Conservation (phyloP, 2,329 filamentous ascomycete species). For the Colletotrichum tropicicola region DNA sequence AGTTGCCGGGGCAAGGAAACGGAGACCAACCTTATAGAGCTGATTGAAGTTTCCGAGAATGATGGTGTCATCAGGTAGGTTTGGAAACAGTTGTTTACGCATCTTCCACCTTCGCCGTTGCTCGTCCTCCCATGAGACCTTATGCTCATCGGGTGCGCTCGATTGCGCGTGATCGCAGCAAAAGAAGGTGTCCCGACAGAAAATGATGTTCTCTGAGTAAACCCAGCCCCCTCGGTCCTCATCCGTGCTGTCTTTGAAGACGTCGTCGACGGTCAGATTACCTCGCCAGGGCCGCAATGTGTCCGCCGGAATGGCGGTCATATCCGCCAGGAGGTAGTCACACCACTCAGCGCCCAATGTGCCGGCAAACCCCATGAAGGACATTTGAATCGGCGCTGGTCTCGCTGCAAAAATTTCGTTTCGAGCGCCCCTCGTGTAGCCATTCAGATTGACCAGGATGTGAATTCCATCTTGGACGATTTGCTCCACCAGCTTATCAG, state of each 20-base stretch:
- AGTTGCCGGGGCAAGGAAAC: conserved; percentile 26
- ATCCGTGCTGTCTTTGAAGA: conserved; percentile 71
- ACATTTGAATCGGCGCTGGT: conserved; percentile 97
- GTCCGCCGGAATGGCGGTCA: conserved; percentile 82
- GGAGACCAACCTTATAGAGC: conserved; percentile 82
- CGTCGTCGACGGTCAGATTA: conserved; percentile 79
- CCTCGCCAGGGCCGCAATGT: conserved; percentile 83
- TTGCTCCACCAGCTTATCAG: conserved; percentile 84
- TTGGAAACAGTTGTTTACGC: conserved; percentile 91
- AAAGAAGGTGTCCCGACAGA: conserved; percentile 94
- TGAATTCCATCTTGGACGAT: conserved; percentile 91
- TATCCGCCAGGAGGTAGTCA: conserved; percentile 93
- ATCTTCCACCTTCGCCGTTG: conserved; percentile 86
- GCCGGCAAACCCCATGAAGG: conserved; percentile 98
- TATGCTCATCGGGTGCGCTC: conserved; percentile 74
- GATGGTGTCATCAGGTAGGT: conserved; percentile 81
- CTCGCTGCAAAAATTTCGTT: conserved; percentile 98
- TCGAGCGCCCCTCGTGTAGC: conserved; percentile 94
- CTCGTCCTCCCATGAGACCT: conserved; percentile 84
- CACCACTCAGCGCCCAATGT: conserved; percentile 98
- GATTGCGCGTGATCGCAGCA: conserved; percentile 97
- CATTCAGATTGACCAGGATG: conserved; percentile 96
- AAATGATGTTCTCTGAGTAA: conserved; percentile 97
- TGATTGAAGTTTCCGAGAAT: conserved; percentile 99
- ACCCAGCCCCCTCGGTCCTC: conserved; percentile 83